phyloP scores from a whole-genome alignment of 495 filamentous ascomycete genomes.

The Xylaria castorea region DNA sequence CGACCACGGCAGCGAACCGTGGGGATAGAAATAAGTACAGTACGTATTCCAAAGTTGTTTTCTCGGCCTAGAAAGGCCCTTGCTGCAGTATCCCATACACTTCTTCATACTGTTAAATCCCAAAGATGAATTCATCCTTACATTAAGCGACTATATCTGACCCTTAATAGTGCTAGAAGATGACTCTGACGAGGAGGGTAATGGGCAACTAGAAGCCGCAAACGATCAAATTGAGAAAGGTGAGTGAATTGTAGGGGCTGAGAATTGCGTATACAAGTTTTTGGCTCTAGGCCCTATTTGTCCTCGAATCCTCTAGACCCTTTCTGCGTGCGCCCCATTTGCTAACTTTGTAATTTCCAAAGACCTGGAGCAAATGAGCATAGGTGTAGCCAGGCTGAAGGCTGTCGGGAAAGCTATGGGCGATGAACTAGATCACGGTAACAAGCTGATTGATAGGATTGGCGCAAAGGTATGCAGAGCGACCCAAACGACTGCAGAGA shows the following conservation, averaged over 20 bases:
- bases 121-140: background rate
- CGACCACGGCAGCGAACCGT: constrained; percentile 20
- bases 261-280: constrained; percentile 38
- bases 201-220: constrained; percentile 66
- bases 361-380: constrained; percentile 57
- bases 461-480: constrained; percentile 64
- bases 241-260: background rate
- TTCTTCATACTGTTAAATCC: background rate
- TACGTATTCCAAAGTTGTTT: constrained; percentile 12
- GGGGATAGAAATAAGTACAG: constrained; percentile 35
- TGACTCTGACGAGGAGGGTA: constrained; percentile 37
- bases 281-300: background rate
- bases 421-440: constrained; percentile 76
- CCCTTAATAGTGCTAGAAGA: constrained; percentile 32
- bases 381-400: constrained; percentile 68
- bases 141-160: constrained; percentile 3
- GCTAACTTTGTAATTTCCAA: constrained; percentile 12
- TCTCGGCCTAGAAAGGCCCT: background rate
- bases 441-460: constrained; percentile 75
- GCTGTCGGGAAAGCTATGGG: constrained; percentile 72
- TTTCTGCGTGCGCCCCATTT: background rate
- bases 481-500: constrained; percentile 16
- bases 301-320: background rate
- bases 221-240: constrained; percentile 72
- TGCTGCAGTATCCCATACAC: too few relatives aligned